These are phyloP conservation scores for Pythium sukuiense DNA, from an alignment of 352 stramenopile species.

Conservation along the genomic window DNA sequence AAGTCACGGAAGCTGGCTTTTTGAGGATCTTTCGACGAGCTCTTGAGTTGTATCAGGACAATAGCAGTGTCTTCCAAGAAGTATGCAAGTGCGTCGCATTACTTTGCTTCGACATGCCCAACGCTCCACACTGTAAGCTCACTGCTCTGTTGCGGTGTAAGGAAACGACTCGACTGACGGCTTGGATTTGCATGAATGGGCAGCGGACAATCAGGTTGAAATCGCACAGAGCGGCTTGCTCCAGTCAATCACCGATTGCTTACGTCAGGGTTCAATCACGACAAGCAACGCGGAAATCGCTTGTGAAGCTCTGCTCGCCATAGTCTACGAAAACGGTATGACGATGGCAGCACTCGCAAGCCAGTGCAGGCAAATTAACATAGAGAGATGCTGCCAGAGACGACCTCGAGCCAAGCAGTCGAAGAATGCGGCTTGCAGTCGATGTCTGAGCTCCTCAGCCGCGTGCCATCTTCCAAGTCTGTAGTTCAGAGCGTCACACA, in stretches of 20 bases:
- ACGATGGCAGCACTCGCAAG: neutral
- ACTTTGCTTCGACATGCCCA: slow-evolving; percentile 55
- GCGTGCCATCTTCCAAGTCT: slow-evolving; percentile 20
- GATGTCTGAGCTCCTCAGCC: slow-evolving; percentile 31
- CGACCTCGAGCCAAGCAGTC: slow-evolving; percentile 29
- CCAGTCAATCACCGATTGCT: slow-evolving; percentile 28
- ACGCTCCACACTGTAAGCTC: slow-evolving; percentile 40
- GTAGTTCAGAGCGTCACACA: slow-evolving; percentile 35
- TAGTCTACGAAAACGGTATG: slow-evolving; percentile 52
- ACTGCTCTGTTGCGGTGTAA: neutral
- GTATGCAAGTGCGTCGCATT: slow-evolving; percentile 39
- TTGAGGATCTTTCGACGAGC: slow-evolving; percentile 36
- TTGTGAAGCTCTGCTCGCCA: slow-evolving; percentile 32
- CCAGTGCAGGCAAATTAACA: neutral
- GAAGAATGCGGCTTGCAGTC: slow-evolving; percentile 28
- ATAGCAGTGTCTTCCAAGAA: slow-evolving; percentile 36
- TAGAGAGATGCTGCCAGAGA: slow-evolving; percentile 17
- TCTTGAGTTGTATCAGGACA: slow-evolving; percentile 28
- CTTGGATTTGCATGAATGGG: neutral
- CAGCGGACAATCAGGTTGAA: slow-evolving; percentile 58
- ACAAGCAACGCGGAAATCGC: slow-evolving; percentile 30
- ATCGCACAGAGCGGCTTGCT: slow-evolving; percentile 40
- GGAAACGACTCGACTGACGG: neutral
- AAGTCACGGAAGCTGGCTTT: slow-evolving; percentile 44
- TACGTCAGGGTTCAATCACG: slow-evolving; percentile 15